Evolutionary conservation across 768 basidiomycete genomes (phyloP).

Genomic region (Psilocybe azurescens): DNA sequence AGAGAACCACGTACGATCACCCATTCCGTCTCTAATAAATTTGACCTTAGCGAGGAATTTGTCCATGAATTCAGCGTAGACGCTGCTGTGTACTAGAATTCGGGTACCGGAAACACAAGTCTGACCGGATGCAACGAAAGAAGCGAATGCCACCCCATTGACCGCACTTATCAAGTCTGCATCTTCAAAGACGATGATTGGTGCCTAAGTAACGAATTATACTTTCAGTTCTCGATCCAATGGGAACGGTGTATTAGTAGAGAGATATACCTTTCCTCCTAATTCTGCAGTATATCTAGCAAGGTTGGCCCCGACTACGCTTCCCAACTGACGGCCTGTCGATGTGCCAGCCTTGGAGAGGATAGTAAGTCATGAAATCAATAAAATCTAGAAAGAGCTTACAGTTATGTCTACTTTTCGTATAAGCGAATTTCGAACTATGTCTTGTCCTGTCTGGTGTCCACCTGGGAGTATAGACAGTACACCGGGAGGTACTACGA

Average conservation of each 20-base stretch:
- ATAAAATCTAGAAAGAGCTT: slow-evolving; percentile 24
- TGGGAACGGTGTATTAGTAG: background rate
- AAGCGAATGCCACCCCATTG: slow-evolving; percentile 84
- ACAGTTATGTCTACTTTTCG: slow-evolving; percentile 89
- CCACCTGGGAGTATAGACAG: slow-evolving; percentile 80
- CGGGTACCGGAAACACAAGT: slow-evolving; percentile 93
- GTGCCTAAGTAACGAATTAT: slow-evolving; percentile 55
- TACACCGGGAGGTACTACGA: slow-evolving; percentile 78
- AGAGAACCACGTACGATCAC: slow-evolving; percentile 61
- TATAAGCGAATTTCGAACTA: slow-evolving; percentile 69
- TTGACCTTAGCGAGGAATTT: slow-evolving; percentile 65
- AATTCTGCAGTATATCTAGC: slow-evolving; percentile 83
- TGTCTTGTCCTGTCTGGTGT: slow-evolving; percentile 61
- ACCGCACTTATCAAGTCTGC: slow-evolving; percentile 76
- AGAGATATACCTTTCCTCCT: slow-evolving; percentile 73
- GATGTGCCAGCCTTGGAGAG: slow-evolving; percentile 69
- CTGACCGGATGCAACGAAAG: slow-evolving; percentile 88
- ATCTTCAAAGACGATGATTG: slow-evolving; percentile 81
- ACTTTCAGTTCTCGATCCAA: background rate
- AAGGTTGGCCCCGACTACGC: slow-evolving; percentile 75
- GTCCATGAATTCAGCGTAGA: slow-evolving; percentile 73
- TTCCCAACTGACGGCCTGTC: slow-evolving; percentile 77
- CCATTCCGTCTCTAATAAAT: slow-evolving; percentile 73
- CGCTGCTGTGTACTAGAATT: slow-evolving; percentile 70
- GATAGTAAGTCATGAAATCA: slow-evolving; percentile 1